These are phyloP conservation scores for Helotiales sp. DNA, from an alignment of 2,329 filamentous ascomycete species.

Conservation along the genomic window DNA sequence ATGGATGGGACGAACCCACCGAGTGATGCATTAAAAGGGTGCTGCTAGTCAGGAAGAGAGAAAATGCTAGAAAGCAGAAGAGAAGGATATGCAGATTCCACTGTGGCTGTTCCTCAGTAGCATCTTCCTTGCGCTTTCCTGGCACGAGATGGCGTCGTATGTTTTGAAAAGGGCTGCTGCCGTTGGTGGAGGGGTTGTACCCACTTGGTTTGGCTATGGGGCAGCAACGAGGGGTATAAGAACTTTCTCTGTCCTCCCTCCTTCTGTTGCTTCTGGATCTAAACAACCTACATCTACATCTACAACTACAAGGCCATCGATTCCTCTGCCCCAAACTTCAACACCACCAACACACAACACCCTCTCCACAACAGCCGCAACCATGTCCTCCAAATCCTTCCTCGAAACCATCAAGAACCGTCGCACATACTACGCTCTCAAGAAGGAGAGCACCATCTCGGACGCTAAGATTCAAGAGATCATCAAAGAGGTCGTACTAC, in stretches of 20 bases:
- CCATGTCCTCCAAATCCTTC: conserved; percentile 50
- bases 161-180: conserved; percentile 4
- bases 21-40: background rate
- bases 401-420: conserved; percentile 67
- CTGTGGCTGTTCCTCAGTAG: conserved; percentile 11
- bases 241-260: conserved; percentile 4
- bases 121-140: conserved; percentile 9
- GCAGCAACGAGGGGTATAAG: conserved; percentile 5
- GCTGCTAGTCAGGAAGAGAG: background rate
- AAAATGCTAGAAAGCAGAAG: no score
- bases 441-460: conserved; percentile 64
- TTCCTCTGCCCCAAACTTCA: background rate
- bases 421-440: conserved; percentile 71
- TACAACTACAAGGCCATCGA: background rate
- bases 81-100: conserved; percentile 15
- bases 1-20: background rate
- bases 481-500: conserved; percentile 65
- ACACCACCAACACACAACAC: background rate
- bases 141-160: conserved; percentile 16
- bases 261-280: background rate
- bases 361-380: conserved; percentile 4
- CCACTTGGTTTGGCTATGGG: background rate
- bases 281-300: background rate
- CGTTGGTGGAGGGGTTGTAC: background rate
- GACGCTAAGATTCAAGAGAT: conserved; percentile 67